Evolutionary conservation across 1,284 basidiomycete genomes (phyloP), one percentile per base, ranked within the genome.

Genomic region (Xerocomus minutiporus): DNA sequence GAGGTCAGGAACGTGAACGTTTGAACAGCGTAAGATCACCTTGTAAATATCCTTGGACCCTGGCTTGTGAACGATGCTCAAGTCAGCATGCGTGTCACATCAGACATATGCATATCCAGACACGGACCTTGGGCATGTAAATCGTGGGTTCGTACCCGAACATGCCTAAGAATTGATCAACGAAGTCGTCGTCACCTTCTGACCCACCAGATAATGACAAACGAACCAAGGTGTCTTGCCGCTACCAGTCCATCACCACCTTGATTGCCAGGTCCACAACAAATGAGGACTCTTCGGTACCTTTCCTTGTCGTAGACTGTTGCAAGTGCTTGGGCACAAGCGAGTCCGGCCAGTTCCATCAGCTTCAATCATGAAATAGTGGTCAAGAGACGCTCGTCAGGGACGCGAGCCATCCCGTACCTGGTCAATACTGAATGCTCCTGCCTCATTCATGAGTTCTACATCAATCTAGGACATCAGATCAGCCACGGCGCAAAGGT

Each of bases 211-310:
- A 31, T 17, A 43, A 45, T n/a, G 34, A 35, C 17, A 41, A 35
- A 49, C 79, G 57, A 58, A 91, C 91, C 83, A 5, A 99, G 79
- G 71, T 99, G 97, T 28, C 96, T 78, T 32, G 97, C 96, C 13
- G 97, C 97, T 3, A 98, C 96, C 0, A 99, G 76, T 2, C 97
- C 97, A 71, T 99, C 97, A 5, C 96, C 97, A 11, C 97, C 94
- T 78, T 97, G 94, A 63, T 97, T 97, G 28, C 97, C 97, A 0
- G 97, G 95, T 8, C 97, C 97, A 65, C 94, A 97, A 60, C 91
- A 94, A 1, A 99, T 91, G 28, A 99, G 77, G 4, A 98, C 91
- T 7, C 82, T 81, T 25, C 76, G 77, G 66, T 90, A 82, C 48
- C 76, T 81, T 2, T 82, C 76, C 29, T 77, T 81, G 25, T 78